Percentiles rank a stretch among this genome's conserved stretches.
These are phyloP conservation scores for Acacia crassicarpa DNA, from an alignment of 306 rosid species.

Conservation along the genomic window DNA sequence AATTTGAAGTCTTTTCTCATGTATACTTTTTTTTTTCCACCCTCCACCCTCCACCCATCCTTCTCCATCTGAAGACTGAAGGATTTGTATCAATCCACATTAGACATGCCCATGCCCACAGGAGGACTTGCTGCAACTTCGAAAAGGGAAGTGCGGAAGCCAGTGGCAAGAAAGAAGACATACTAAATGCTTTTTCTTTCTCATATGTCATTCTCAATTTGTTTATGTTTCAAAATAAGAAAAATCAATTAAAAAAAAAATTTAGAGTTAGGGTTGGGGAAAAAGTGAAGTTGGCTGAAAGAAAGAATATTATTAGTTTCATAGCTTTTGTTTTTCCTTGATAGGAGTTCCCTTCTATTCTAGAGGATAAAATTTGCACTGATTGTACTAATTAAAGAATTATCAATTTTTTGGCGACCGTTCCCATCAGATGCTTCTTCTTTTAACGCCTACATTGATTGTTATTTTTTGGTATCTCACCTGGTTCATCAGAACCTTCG, in stretches of 20 bases:
- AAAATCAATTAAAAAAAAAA: neutral
- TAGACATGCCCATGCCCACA: slow-evolving; percentile 73
- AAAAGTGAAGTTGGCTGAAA: neutral
- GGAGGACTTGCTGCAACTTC: slow-evolving; percentile 62
- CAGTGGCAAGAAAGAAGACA: slow-evolving; percentile 82
- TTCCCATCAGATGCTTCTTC: slow-evolving; percentile 28
- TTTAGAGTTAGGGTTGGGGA: neutral
- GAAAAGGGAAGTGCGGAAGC: slow-evolving; percentile 71
- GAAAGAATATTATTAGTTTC: slow-evolving; percentile 27
- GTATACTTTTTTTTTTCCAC: slow-evolving; percentile 13
- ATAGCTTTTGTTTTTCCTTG: slow-evolving; percentile 32
- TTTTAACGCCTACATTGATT: neutral
- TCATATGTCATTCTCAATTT: neutral
- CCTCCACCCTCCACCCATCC: neutral
- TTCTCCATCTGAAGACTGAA: slow-evolving; percentile 54
- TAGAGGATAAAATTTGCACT: slow-evolving; percentile 6
- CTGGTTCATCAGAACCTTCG: too few relatives aligned
- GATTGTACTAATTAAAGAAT: slow-evolving; percentile 17
- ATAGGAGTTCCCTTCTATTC: slow-evolving; percentile 25
- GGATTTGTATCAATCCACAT: slow-evolving; percentile 74
- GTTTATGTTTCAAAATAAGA: neutral
- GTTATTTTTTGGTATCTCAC: too few relatives aligned
- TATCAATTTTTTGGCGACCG: slow-evolving; percentile 7
- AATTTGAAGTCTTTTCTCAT: slow-evolving; percentile 20
- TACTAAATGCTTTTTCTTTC: slow-evolving; percentile 39